These are phyloP conservation scores for Tylopilus balloui DNA, from an alignment of 768 basidiomycete species.

Conservation along the genomic window DNA sequence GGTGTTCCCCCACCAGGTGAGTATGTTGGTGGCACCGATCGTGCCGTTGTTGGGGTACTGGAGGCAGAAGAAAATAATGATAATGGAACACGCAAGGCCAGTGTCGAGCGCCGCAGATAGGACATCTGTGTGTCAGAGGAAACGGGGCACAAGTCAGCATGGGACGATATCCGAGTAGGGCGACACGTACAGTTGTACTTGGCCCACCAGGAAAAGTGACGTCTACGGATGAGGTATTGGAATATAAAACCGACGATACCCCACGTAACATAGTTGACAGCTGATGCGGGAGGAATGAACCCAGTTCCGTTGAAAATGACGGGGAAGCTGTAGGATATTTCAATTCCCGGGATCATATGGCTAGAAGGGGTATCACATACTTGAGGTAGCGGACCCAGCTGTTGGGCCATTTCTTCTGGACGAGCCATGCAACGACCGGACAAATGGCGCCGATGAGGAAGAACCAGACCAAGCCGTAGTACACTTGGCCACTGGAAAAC, in stretches of 20 bases:
- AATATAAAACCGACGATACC: constrained; percentile 63
- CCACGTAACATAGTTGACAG: constrained; percentile 65
- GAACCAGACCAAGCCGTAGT: constrained; percentile 63
- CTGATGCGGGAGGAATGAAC: constrained; percentile 61
- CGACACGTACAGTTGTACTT: constrained; percentile 40
- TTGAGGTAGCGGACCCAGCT: constrained; percentile 61
- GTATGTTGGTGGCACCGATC: constrained; percentile 53
- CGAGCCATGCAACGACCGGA: constrained; percentile 52
- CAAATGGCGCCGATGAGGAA: constrained; percentile 72
- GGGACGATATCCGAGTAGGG: constrained; percentile 7
- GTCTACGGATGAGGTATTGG: constrained; percentile 57
- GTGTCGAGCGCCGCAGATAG: constrained; percentile 70
- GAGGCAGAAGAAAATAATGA: constrained; percentile 57
- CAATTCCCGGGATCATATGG: not conserved
- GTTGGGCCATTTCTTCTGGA: constrained; percentile 60
- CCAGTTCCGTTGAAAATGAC: constrained; percentile 56
- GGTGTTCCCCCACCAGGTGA: constrained; percentile 69
- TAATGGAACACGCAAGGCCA: constrained; percentile 56
- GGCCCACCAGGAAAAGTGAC: constrained; percentile 66
- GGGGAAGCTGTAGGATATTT: constrained; percentile 34
- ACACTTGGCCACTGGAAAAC: constrained; percentile 65
- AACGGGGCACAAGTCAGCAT: not conserved
- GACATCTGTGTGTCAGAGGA: constrained; percentile 38
- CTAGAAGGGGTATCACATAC: constrained; percentile 33
- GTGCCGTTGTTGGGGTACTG: constrained; percentile 59